Evolutionary conservation across 176 grass and related monocot genomes (phyloP).

Genomic region (Carex scoparia): DNA sequence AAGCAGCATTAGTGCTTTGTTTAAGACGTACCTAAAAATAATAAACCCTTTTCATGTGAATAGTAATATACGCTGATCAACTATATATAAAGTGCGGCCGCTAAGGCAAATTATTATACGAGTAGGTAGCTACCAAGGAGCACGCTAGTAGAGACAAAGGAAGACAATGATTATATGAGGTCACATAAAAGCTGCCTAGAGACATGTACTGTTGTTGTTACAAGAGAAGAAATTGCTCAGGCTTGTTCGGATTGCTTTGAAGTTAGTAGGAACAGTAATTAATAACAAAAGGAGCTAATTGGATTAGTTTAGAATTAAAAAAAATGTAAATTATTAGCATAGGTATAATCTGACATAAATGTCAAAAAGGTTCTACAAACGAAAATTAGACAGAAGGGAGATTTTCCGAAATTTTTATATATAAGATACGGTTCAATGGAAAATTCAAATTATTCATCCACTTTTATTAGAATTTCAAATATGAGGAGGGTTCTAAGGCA

Average conservation of each 20-base stretch:
- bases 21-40: slow-evolving; percentile 2
- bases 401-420: too few relatives aligned
- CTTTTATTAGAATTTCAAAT: too few relatives aligned
- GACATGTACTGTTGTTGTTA: neutral
- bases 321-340: neutral
- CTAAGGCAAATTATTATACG: slow-evolving; percentile 5
- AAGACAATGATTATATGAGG: slow-evolving; percentile 7
- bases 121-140: slow-evolving; percentile 7
- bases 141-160: slow-evolving; percentile 15
- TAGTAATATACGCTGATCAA: slow-evolving; percentile 4
- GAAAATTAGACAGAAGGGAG: neutral
- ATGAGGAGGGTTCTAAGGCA: too few relatives aligned
- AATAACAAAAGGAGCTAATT: neutral
- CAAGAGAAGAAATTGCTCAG: neutral
- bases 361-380: neutral
- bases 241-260: neutral
- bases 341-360: neutral
- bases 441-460: too few relatives aligned
- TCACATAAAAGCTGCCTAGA: neutral
- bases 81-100: slow-evolving; percentile 7
- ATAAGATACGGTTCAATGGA: too few relatives aligned
- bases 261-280: neutral
- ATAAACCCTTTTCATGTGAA: slow-evolving; percentile 12
- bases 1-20: slow-evolving; percentile 10
- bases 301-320: neutral